Evolutionary conservation across 306 rosid species (phyloP), one percentile per base, ranked within the genome.

Genomic region (Psophocarpus tetragonolobus): DNA sequence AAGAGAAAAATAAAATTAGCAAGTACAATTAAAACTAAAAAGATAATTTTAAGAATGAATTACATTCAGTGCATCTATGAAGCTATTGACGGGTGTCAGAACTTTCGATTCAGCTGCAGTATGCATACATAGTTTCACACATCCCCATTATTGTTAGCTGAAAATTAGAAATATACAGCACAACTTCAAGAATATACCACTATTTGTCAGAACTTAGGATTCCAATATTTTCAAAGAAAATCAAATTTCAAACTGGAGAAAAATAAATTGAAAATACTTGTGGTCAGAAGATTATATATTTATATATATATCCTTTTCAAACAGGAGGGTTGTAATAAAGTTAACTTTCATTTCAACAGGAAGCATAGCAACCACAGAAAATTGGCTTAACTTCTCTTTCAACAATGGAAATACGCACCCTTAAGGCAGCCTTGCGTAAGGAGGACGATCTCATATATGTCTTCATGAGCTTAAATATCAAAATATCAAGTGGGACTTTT

Each of bases 371-470:
- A 26, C 13, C 51, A n/a, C 29, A 80, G 39, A 70, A 71, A 72
- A 68, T 38, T 21, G 51, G 38, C 27, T 48, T 33, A 51, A 78
- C 70, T 72, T 73, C 65, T 68, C 67, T 5, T 27, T 51, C 70
- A 47, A 71, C 60, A 79, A 64, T 32, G 80, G 69, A 62, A 36
- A 67, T 54, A 88, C 93, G 17, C 78, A 96, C 99, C 99, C 90
- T 90, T 86, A 96, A 87, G 71, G 99, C 99, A 87, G 98, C 96
- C 89, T 92, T 96, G 53, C 98, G 98, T 90, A 96, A 84, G 81
- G 98, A 88, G 50, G 99, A 92, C 14, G 99, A 96, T 80, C 91
- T 91, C 87, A 96, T 77, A 72, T 92, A 92, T 75, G 74, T 68
- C 88, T 87, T 96, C 97, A 91, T 90, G 73, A 96, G 94, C 81